Base-by-base conservation (phyloP, 2,329 filamentous ascomycete genomes). In the Venturia asperata region DNA sequence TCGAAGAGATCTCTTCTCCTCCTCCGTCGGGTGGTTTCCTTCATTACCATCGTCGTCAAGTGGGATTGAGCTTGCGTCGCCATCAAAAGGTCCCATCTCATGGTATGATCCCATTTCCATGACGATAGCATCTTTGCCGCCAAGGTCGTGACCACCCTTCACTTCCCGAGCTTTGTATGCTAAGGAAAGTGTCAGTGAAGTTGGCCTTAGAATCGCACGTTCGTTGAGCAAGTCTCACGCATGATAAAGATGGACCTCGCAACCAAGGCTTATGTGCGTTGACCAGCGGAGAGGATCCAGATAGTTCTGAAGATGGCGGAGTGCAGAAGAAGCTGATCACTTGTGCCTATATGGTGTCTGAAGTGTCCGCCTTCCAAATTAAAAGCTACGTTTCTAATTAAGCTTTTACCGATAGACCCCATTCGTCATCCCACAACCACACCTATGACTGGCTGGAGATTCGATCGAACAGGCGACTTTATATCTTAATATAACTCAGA, bases 1-100 rank as follows among this genome's bases (percentile, higher is more conserved):
- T 34, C 81, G 79, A 15, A 85, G 73, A 1, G 75, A 78, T 1
- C 65, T 65, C 3, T 69, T 67, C 68, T 84, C 81, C 58, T 83
- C 80, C 7, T 78, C 75, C 0, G 80, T 83, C 1, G 81, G 80
- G 39, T 71, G 67, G 9, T 75, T 52, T 7, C 42, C 61, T 15
- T 52, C 61, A 7, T 63, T 47, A 21, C 62, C 62, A 34, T 63
- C 62, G 39, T 63, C 62, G 45, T 63, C 62, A 9, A 63, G 43
- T 24, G 62, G 62, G 7, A 63, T 24, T 17, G 27, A 27, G 13
- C 43, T 30, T 10, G 60, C 39, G 27, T 47, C 60, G 9, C 13
- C 4, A 27, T 47, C 37, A 15, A 37, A 58, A 13, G 19, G 1
- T 34, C 52, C 52, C 11, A 37, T 58, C 15, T 58, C 52, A 34